Evolutionary conservation across 352 stramenopile species (phyloP).

Genomic region (Blastocystis sp.): DNA sequence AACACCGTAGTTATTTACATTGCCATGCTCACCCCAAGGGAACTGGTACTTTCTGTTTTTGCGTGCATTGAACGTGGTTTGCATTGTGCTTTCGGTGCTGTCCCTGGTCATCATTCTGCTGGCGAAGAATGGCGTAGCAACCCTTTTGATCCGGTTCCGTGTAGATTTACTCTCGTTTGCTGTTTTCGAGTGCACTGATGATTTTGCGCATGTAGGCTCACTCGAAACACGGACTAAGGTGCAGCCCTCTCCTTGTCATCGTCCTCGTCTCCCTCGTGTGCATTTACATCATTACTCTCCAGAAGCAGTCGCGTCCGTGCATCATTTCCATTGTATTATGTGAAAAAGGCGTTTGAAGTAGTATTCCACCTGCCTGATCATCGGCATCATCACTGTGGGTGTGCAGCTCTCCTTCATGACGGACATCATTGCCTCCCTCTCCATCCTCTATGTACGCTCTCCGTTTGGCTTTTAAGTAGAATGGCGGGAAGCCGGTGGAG

Average conservation of each 20-base stretch:
- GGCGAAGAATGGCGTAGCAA: background rate
- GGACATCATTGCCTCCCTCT: background rate
- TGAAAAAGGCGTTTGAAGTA: background rate
- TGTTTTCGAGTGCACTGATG: conserved; percentile 11
- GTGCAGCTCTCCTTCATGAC: background rate
- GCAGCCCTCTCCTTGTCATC: conserved; percentile 6
- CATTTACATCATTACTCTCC: conserved; percentile 16
- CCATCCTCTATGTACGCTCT: background rate
- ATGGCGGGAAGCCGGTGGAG: background rate
- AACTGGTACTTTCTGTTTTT: conserved; percentile 1
- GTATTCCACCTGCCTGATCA: conserved; percentile 6
- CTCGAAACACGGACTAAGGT: background rate
- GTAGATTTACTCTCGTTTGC: conserved; percentile 5
- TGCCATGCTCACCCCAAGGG: background rate
- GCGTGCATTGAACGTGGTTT: conserved; percentile 5
- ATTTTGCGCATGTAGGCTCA: conserved; percentile 6
- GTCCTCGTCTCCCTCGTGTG: background rate
- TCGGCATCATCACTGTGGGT: background rate
- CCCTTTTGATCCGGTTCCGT: background rate
- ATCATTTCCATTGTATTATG: background rate
- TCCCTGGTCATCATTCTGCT: background rate
- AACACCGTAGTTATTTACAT: background rate
- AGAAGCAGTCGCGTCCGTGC: background rate
- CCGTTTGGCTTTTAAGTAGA: background rate
- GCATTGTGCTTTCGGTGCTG: background rate